Evolutionary conservation across 768 basidiomycete genomes (phyloP).

Genomic region (Leccinum truebloodii): DNA sequence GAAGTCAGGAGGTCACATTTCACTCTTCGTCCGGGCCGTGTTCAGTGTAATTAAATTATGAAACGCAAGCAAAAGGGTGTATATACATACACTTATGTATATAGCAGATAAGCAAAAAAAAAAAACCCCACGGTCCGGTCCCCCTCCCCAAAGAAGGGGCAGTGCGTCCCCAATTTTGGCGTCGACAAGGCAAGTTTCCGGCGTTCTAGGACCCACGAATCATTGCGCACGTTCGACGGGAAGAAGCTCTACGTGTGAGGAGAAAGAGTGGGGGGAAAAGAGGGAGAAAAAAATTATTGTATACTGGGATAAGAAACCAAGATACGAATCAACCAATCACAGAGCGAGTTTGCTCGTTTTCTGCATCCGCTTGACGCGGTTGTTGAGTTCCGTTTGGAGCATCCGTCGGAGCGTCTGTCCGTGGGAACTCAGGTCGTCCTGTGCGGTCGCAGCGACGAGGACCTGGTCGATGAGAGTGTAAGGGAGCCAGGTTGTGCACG

Average conservation of each 20-base stretch:
- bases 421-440: slow-evolving; percentile 49
- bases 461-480: slow-evolving; percentile 86
- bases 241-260: background rate
- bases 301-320: background rate
- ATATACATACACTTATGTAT: background rate
- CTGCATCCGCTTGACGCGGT: slow-evolving; percentile 68
- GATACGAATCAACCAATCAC: slow-evolving; percentile 6
- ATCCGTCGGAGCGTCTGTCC: slow-evolving; percentile 43
- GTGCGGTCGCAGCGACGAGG: slow-evolving; percentile 59
- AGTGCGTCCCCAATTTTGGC: background rate
- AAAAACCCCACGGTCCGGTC: background rate
- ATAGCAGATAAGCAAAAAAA: background rate
- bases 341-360: slow-evolving; percentile 51
- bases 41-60: slow-evolving; percentile 5
- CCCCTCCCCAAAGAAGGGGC: background rate
- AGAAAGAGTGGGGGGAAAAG: background rate
- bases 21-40: slow-evolving; percentile 4
- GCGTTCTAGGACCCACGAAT: background rate
- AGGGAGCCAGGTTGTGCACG: slow-evolving; percentile 75
- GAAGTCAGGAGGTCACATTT: slow-evolving; percentile 2
- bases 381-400: slow-evolving; percentile 60
- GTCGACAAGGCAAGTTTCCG: slow-evolving; percentile 1
- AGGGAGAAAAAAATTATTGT: background rate
- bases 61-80: slow-evolving; percentile 5
- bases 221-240: background rate